These are phyloP conservation scores for Alternaria gaisen DNA, from an alignment of 2,329 filamentous ascomycete genomes.

Conservation along the genomic window DNA sequence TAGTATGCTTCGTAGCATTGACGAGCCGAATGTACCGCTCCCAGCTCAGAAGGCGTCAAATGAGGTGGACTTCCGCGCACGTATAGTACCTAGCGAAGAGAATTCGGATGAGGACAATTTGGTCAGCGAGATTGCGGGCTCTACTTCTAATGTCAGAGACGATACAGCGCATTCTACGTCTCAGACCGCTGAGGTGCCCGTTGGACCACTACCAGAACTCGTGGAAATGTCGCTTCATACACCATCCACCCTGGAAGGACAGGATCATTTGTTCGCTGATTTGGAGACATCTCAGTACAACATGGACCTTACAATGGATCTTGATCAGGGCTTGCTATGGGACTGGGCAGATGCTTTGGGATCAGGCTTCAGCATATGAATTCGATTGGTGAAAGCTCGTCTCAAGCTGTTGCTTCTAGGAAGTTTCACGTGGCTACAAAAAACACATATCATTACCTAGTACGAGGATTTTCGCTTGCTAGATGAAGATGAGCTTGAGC, in stretches of 20 bases:
- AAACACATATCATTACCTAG: constrained; percentile 1
- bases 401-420: not conserved
- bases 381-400: not conserved
- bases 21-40: constrained; percentile 11
- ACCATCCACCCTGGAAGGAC: not conserved
- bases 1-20: constrained; percentile 23
- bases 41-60: constrained; percentile 10
- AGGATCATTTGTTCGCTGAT: constrained; percentile 1
- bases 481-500: constrained; percentile 29
- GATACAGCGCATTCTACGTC: not conserved
- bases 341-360: constrained; percentile 21
- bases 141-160: not conserved
- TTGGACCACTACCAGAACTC: not conserved
- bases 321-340: constrained; percentile 14
- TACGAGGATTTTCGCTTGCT: constrained; percentile 10
- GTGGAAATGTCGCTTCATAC: not conserved
- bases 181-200: no score
- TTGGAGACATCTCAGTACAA: constrained; percentile 7
- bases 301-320: not conserved
- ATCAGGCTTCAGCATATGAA: constrained; percentile 1
- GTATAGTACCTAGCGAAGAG: constrained; percentile 5
- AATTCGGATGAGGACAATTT: constrained; percentile 7
- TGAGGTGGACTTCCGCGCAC: constrained; percentile 19
- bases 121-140: not conserved
- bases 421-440: not conserved